Evolutionary conservation across 257 asterid genomes (phyloP), one percentile per base, ranked within the genome.

Genomic region (Solanum sitiens): DNA sequence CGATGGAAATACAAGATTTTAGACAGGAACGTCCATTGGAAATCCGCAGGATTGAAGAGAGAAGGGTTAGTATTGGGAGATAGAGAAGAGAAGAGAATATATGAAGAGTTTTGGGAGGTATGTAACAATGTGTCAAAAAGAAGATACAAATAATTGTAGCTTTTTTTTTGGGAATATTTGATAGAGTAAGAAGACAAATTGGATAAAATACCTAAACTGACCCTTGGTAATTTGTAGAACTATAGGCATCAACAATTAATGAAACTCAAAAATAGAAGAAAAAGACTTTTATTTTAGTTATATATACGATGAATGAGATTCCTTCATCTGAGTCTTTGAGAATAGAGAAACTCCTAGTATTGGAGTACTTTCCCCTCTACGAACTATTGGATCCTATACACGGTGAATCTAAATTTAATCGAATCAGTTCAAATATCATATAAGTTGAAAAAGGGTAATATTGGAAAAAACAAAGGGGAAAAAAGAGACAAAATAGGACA

Each of bases 371-470:
- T 67, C 6, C 11, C 0, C 11, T 25, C 16, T 25, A 67, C 5
- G 20, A 12, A 67, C 0, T n/a, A n/a, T n/a, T n/a, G n/a, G n/a
- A n/a, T n/a, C 9, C 4, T 67, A 11, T 2, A 0, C 2, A 11
- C 4, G 11, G 16, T 3, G 35, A 65, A 65, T 65, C 0, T 25
- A 12, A 65, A 65, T 65, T 65, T 25, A 65, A 2, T 5, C 18
- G 18, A 25, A 7, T 18, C 71, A 10, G 1, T 61, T 61, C 70
- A 21, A 61, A 61, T 61, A 59, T 21, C 0, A 59, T 2, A 1
- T 27, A 27, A 27, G 30, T 27, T 27, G 30, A 27, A 25, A 72
- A 50, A 23, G 86, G 70, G 68, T 47, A 80, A 80, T 32, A 82
- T 82, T 50, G 86, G 70, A 80, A 56, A 82, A 47, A 4, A 2